Percentiles rank a stretch among this genome's conserved stretches.
phyloP scores from a whole-genome alignment of 371 early-diverging fungal genomes.

The Mucor sp. region DNA sequence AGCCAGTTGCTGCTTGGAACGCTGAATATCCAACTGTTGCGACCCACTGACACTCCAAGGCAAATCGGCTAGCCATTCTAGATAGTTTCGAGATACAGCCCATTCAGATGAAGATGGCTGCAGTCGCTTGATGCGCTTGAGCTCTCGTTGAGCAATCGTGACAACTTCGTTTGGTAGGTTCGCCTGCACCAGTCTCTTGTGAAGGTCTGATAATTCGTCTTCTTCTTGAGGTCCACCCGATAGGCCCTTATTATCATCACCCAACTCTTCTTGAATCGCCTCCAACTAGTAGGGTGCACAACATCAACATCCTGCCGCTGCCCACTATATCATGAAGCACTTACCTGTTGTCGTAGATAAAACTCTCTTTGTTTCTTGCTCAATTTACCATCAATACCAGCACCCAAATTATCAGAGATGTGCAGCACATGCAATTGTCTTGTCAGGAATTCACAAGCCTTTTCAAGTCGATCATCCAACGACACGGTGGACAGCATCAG shows the following conservation, averaged over 20 bases:
- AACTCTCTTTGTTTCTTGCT: slow-evolving; percentile 82
- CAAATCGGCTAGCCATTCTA: slow-evolving; percentile 76
- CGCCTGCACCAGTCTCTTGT: slow-evolving; percentile 58
- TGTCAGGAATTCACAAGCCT: slow-evolving; percentile 61
- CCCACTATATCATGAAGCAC: slow-evolving; percentile 33
- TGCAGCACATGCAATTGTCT: slow-evolving; percentile 74
- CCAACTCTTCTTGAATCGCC: slow-evolving; percentile 82
- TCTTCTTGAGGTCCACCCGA: slow-evolving; percentile 44
- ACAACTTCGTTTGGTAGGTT: slow-evolving; percentile 69
- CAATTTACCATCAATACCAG: slow-evolving; percentile 76
- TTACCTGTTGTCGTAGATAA: slow-evolving; percentile 75
- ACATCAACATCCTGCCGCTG: too few relatives aligned
- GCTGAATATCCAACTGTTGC: slow-evolving; percentile 60
- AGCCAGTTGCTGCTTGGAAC: slow-evolving; percentile 70
- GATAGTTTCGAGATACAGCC: slow-evolving; percentile 76
- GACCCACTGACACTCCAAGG: slow-evolving; percentile 77
- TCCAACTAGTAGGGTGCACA: slow-evolving; percentile 42
- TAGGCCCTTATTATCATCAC: slow-evolving; percentile 45
- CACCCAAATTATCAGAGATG: slow-evolving; percentile 76
- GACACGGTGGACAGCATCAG: slow-evolving; percentile 60
- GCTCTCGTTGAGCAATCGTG: slow-evolving; percentile 68
- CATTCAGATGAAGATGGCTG: slow-evolving; percentile 79
- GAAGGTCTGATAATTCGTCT: slow-evolving; percentile 67
- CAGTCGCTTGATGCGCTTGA: slow-evolving; percentile 73
- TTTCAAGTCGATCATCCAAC: slow-evolving; percentile 56